Evolutionary conservation across 495 filamentous ascomycete genomes (phyloP).

Genomic region (Hypoxylon rickii): DNA sequence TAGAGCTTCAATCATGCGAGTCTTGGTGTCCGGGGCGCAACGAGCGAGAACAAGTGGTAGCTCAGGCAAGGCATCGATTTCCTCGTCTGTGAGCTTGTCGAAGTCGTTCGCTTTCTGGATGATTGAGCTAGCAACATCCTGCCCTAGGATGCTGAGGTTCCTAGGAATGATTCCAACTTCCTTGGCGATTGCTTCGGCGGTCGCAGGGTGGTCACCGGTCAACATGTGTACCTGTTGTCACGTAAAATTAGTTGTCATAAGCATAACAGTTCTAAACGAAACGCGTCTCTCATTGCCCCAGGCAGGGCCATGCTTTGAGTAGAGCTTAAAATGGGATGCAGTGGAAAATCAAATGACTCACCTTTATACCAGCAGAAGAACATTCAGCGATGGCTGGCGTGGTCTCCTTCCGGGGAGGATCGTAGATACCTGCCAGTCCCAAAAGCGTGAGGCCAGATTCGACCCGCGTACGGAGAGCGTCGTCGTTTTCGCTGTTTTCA

Average conservation of each 20-base stretch:
- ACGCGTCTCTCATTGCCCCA: too few species aligned
- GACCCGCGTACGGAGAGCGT: conserved; percentile 50
- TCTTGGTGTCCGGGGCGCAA: conserved; percentile 69
- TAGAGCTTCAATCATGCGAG: conserved; percentile 69
- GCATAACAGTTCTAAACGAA: too few species aligned
- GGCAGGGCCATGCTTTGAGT: neutral
- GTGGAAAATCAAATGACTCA: too few species aligned
- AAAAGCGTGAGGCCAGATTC: conserved; percentile 64
- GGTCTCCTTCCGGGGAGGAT: conserved; percentile 73
- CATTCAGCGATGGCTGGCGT: conserved; percentile 67
- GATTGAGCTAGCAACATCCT: conserved; percentile 56
- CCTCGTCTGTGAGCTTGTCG: conserved; percentile 60
- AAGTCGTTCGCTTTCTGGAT: conserved; percentile 69
- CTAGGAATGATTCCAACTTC: conserved; percentile 75
- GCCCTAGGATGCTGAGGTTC: conserved; percentile 58
- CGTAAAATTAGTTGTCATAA: conserved; percentile 12
- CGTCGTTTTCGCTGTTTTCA: conserved; percentile 27
- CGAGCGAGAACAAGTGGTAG: conserved; percentile 69
- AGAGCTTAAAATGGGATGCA: neutral
- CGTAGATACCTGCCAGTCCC: conserved; percentile 76
- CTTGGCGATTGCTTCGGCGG: conserved; percentile 74
- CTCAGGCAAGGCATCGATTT: conserved; percentile 62
- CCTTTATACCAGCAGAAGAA: conserved; percentile 70
- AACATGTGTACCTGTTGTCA: conserved; percentile 68
- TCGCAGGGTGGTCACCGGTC: conserved; percentile 77